Base-by-base conservation (phyloP, 2,329 filamentous ascomycete genomes). In the Fusarium oligoseptatum region DNA sequence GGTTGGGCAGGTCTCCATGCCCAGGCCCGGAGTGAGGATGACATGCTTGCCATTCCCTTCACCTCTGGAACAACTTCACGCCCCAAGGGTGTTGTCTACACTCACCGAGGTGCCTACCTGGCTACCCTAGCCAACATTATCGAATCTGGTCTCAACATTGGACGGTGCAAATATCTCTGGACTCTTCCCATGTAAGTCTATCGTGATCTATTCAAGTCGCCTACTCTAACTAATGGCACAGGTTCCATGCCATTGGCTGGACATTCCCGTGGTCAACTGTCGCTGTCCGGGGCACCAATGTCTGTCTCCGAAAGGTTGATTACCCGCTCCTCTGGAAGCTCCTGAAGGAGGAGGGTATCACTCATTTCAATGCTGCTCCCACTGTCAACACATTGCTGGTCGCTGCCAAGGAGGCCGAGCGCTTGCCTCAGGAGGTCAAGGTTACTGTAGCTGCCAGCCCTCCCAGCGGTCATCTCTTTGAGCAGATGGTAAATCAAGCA, bases 341-440 rank as follows among this genome's bases (percentile, higher is more conserved):
- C 5, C 85, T 99, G 37, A 97, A 95, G 79, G 90, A 95, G 62
- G 94, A 98, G 83, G 87, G 90, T 8, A 93, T 99, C 73, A 98
- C 95, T 1, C 97, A 99, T 83, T 98, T 97, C 85, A 97, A 96
- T 80, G 96, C 96, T 1, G 97, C 96, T 0, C 97, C 97, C 0
- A 99, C 97, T 0, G 97, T 99, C 62, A 98, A 98, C 82, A 99
- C 96, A 0, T 85, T 98, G 1, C 90, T 99, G 3, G 98, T 97
- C 80, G 93, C 93, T 14, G 89, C 94, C 4, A 88, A 92, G 45
- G 92, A 95, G 81, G 96, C 97, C 3, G 89, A 89, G 75, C 88
- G 84, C 57, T 87, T 99, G 1, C 86, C 91, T 0, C 84, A 90
- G 1, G 90, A 92, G 0, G 95, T 98, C 11, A 89, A 91, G 17